These are phyloP conservation scores for Garcia nutans DNA, from an alignment of 345 rosid genomes.

Conservation along the genomic window DNA sequence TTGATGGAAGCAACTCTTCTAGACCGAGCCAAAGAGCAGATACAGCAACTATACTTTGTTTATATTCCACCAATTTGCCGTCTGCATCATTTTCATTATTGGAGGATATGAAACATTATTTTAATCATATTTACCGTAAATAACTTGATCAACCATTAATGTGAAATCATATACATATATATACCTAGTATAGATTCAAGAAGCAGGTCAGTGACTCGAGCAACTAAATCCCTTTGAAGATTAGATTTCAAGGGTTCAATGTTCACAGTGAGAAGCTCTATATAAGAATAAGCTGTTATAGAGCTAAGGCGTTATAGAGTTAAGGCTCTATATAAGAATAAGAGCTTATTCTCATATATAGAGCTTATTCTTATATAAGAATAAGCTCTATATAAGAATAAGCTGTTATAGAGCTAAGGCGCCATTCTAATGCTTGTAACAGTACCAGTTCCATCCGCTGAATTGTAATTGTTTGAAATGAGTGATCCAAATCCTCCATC, in stretches of 20 bases:
- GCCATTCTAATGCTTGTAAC: conserved; percentile 57
- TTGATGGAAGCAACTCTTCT: conserved; percentile 34
- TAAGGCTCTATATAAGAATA: too few relatives aligned
- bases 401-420: conserved; percentile 47
- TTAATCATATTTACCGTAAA: too few relatives aligned
- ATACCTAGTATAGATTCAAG: conserved; percentile 48
- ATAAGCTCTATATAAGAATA: conserved; percentile 49
- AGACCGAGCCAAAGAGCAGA: conserved; percentile 46
- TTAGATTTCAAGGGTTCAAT: conserved; percentile 18
- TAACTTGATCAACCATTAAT: background rate
- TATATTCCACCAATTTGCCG: conserved; percentile 38
- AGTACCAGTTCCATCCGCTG: conserved; percentile 62
- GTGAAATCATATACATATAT: background rate
- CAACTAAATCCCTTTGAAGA: conserved; percentile 30
- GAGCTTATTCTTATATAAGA: too few relatives aligned
- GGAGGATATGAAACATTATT: background rate
- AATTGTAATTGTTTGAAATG: conserved; percentile 51
- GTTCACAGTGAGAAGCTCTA: conserved; percentile 34
- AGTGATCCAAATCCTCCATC: conserved; percentile 59
- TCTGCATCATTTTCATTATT: conserved; percentile 35
- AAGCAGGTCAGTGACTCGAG: conserved; percentile 42
- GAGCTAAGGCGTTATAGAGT: conserved; percentile 52
- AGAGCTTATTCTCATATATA: too few relatives aligned
- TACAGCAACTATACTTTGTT: conserved; percentile 53
- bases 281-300: conserved; percentile 51